A percentile compares a stretch with the other conserved stretches of the same genome.
These are phyloP conservation scores for Alectoria sarmentosa DNA, from an alignment of 495 filamentous ascomycete species.

Conservation along the genomic window DNA sequence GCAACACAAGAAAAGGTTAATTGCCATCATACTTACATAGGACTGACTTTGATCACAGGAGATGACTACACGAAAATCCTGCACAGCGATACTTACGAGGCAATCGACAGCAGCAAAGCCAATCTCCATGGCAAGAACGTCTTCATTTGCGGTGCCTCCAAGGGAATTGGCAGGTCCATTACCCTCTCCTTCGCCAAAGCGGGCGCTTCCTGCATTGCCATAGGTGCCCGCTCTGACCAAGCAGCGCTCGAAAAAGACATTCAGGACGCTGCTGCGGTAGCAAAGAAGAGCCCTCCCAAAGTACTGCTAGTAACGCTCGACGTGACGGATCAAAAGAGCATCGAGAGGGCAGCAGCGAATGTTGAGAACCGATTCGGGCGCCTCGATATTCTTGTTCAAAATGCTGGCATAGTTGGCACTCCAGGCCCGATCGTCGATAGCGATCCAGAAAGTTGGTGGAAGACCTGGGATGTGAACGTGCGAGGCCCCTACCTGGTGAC, in stretches of 20 bases:
- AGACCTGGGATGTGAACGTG: constrained; percentile 38
- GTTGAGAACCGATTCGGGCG: constrained; percentile 36
- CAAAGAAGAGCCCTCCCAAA: constrained; percentile 29
- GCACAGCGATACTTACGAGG: constrained; percentile 35
- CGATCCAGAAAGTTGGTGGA: constrained; percentile 37
- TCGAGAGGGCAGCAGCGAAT: constrained; percentile 34
- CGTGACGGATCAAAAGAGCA: constrained; percentile 34
- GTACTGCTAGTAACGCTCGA: constrained; percentile 38
- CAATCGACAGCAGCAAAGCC: constrained; percentile 26
- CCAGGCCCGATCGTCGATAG: constrained; percentile 26
- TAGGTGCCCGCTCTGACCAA: constrained; percentile 38
- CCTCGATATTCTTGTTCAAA: constrained; percentile 49
- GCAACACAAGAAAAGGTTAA: no score
- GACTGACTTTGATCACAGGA: not conserved
- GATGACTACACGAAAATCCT: constrained; percentile 20
- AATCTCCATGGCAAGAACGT: constrained; percentile 41
- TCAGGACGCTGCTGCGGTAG: constrained; percentile 33
- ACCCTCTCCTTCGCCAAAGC: constrained; percentile 40
- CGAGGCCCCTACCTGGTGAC: constrained; percentile 38
- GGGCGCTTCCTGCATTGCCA: constrained; percentile 36
- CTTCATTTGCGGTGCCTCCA: constrained; percentile 44
- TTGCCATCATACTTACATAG: not conserved
- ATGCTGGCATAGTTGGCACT: constrained; percentile 32
- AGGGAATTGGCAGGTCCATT: constrained; percentile 45
- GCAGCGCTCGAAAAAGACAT: constrained; percentile 32